A percentile compares a stretch with the other conserved stretches of the same genome.
These are phyloP conservation scores for Trifolium dubium DNA, from an alignment of 306 rosid genomes.

Conservation along the genomic window DNA sequence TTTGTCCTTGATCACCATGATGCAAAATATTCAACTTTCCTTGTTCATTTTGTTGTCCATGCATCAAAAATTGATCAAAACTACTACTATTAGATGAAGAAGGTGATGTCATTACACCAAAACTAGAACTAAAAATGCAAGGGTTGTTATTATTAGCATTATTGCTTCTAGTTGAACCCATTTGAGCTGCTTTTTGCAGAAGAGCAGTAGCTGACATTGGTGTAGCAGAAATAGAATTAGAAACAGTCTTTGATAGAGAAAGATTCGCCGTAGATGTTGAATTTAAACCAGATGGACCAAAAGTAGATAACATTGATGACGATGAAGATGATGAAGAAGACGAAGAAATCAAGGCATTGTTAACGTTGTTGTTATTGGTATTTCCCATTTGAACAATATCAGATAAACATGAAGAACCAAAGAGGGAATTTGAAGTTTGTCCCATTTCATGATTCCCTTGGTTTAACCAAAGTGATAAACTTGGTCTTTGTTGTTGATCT, in stretches of 20 bases:
- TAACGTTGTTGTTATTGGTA: constrained; percentile 16
- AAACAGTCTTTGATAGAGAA: constrained; percentile 47
- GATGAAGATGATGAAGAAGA: constrained; percentile 30
- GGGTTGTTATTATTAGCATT: constrained; percentile 33
- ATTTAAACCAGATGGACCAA: constrained; percentile 45
- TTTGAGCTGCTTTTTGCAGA: constrained; percentile 68
- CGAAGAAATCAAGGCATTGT: constrained; percentile 54
- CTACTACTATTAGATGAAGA: constrained; percentile 47
- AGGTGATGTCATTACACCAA: constrained; percentile 55
- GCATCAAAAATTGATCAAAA: constrained; percentile 54
- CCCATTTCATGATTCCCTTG: constrained; percentile 57
- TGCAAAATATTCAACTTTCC: constrained; percentile 44
- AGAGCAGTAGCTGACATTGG: constrained; percentile 84
- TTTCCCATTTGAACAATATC: constrained; percentile 64
- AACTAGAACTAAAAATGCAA: constrained; percentile 52
- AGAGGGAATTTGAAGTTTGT: constrained; percentile 45
- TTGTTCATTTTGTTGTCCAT: constrained; percentile 42
- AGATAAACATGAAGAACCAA: constrained; percentile 49
- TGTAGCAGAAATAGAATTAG: constrained; percentile 1
- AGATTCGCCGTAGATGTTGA: constrained; percentile 53
- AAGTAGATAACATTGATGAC: constrained; percentile 50
- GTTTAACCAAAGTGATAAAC: constrained; percentile 76
- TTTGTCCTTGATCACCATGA: constrained; percentile 36
- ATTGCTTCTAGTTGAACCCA: constrained; percentile 65
- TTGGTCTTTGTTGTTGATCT: constrained; percentile 53